phyloP scores from a whole-genome alignment of 23 red algal genomes.

The Chondrus crispus region DNA sequence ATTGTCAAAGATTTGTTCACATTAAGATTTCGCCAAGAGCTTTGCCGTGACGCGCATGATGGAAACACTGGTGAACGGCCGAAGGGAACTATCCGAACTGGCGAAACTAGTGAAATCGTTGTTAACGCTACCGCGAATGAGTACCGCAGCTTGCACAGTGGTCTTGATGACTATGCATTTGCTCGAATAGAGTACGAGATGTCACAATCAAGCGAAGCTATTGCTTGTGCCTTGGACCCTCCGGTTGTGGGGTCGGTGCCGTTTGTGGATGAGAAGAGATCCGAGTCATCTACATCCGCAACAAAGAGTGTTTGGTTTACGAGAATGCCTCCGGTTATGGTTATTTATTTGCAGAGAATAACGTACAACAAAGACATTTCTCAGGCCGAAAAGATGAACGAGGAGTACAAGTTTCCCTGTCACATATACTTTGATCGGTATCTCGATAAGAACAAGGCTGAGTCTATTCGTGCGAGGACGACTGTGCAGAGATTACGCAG shows the following conservation, averaged over 20 bases:
- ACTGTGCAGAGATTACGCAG: background rate
- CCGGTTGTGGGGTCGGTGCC: background rate
- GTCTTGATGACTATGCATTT: constrained; percentile 60
- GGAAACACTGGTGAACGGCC: background rate
- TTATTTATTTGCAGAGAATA: constrained; percentile 87
- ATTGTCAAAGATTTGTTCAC: constrained; percentile 71
- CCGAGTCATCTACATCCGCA: background rate
- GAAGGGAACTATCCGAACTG: background rate
- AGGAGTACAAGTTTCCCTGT: constrained; percentile 68
- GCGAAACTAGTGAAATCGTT: constrained; percentile 68
- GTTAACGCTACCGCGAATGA: constrained; percentile 68
- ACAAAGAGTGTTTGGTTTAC: constrained; percentile 83
- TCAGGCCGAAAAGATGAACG: constrained; percentile 87
- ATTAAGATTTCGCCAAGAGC: constrained; percentile 72
- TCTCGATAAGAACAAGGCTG: constrained; percentile 63
- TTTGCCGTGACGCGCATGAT: background rate
- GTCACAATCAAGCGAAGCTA: no score
- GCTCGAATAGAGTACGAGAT: no score
- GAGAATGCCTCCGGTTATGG: constrained; percentile 67
- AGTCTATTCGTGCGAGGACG: constrained; percentile 32
- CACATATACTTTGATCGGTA: constrained; percentile 78
- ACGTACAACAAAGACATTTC: constrained; percentile 73
- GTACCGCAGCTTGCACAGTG: constrained; percentile 56
- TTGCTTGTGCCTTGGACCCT: no score
- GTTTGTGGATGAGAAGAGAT: background rate